A percentile compares a stretch with the other conserved stretches of the same genome.
phyloP scores from a whole-genome alignment of 805 yeast genomes.

The Komagataella pastoris region DNA sequence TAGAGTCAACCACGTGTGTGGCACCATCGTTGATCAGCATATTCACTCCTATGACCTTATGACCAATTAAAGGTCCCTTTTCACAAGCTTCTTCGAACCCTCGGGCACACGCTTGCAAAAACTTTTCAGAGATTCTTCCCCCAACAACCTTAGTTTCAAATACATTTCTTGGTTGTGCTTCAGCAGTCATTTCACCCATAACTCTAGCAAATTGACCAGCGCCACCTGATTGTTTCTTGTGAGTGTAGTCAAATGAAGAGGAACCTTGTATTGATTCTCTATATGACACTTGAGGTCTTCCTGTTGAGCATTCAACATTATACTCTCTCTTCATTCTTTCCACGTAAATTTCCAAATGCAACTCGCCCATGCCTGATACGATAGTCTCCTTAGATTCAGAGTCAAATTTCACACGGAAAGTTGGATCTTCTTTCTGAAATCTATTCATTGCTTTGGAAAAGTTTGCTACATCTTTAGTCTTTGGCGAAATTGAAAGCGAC shows the following conservation, averaged over 20 bases:
- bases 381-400: constrained; percentile 87
- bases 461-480: constrained; percentile 72
- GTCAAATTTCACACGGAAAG: constrained; percentile 88
- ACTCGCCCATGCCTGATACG: constrained; percentile 96
- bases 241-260: constrained; percentile 81
- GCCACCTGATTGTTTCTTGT: constrained; percentile 98
- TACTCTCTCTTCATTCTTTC: constrained; percentile 98
- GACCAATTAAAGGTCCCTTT: constrained; percentile 95
- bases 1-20: constrained; percentile 93
- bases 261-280: constrained; percentile 77
- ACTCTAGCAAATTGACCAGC: constrained; percentile 98
- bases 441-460: constrained; percentile 95
- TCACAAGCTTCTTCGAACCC: constrained; percentile 93
- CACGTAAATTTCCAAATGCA: constrained; percentile 92
- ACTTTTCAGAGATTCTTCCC: constrained; percentile 94
- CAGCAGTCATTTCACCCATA: constrained; percentile 50
- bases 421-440: constrained; percentile 98
- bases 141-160: constrained; percentile 88
- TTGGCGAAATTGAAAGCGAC: constrained; percentile 82
- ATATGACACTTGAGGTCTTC: constrained; percentile 96
- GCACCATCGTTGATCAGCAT: constrained; percentile 97
- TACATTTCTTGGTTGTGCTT: constrained; percentile 28
- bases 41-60: constrained; percentile 80
- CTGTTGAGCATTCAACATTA: constrained; percentile 88
- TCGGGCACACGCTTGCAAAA: constrained; percentile 82